A percentile compares a stretch with the other conserved stretches of the same genome.
Evolutionary conservation across 2,329 filamentous ascomycete species (phyloP).

Genomic region (Verticillium nubilum): DNA sequence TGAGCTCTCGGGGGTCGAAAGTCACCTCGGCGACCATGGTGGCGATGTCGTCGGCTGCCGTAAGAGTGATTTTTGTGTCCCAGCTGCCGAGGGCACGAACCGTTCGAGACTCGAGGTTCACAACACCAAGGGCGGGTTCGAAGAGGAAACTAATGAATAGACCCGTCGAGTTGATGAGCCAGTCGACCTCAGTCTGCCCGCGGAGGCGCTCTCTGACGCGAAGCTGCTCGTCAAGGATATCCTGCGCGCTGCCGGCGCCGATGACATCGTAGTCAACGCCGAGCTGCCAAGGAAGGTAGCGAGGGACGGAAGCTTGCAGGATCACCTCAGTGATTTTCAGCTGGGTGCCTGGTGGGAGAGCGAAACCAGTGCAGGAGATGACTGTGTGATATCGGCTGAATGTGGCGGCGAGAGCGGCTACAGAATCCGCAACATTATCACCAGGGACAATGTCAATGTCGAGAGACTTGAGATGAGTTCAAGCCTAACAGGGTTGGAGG

Average conservation of each 20-base stretch:
- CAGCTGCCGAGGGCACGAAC: conserved; percentile 55
- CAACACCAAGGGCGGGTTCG: conserved; percentile 54
- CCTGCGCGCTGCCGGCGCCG: conserved; percentile 52
- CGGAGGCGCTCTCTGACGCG: conserved; percentile 49
- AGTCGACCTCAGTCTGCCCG: conserved; percentile 40
- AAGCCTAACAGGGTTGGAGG: conserved; percentile 29
- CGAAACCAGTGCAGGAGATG: conserved; percentile 58
- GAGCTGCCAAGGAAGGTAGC: conserved; percentile 69
- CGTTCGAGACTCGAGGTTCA: conserved; percentile 36
- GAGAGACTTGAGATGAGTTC: conserved; percentile 25
- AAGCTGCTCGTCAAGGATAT: conserved; percentile 64
- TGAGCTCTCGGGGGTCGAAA: conserved; percentile 24
- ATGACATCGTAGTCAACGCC: conserved; percentile 67
- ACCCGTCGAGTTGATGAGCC: conserved; percentile 64
- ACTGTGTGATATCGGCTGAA: conserved; percentile 47
- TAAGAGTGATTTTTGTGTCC: conserved; percentile 58
- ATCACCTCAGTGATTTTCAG: conserved; percentile 51
- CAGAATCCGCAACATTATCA: conserved; percentile 34
- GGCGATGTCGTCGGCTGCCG: conserved; percentile 60
- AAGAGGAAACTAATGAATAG: conserved; percentile 70
- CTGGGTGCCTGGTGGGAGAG: conserved; percentile 48
- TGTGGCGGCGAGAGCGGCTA: conserved; percentile 29
- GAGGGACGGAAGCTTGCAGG: conserved; percentile 39
- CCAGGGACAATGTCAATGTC: conserved; percentile 35
- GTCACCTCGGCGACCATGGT: conserved; percentile 51